Evolutionary conservation across 768 basidiomycete species (phyloP), one percentile per base, ranked within the genome.

Genomic region (Macrolepiota dolichaula): DNA sequence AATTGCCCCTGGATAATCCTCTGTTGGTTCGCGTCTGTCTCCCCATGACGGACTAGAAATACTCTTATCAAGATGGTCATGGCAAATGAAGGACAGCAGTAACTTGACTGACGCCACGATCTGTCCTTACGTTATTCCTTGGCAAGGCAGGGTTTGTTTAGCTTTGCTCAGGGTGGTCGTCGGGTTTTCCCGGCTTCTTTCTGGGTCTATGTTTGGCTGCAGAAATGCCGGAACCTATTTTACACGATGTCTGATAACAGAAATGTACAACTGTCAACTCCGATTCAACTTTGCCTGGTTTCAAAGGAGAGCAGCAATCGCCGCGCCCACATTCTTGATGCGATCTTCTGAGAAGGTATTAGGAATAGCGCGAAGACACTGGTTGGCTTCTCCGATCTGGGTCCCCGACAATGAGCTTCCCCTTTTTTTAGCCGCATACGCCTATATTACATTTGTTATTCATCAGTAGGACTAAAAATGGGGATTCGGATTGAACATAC

Each of bases 21-120:
- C 5, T 74, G 72, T 55, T 77, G 73, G 71, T 92, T 92, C 67
- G 81, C 85, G 44, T 85, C 79, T 25, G 91, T 93, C 76, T 93
- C 89, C 19, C 89, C 91, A 65, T 93, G 91, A 46, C 91, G 85
- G 52, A 91, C 80, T 63, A 91, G 73, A 69, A 87, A 89, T 50
- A 92, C 65, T 56, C 77, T 77, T 25, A 80, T 78, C 17, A 51
- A 37, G 42, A 52, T 63, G 47, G 49, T 61, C 61, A 49, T 64
- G 66, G 50, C 7, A 38, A 38, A 19, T 36, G 24, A 27, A 1
- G 38, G 3, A 29, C 10, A 27, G 15, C n/a, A 47, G 5, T 25
- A 38, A 27, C 22, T 9, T n/a, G 36, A 24, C 19, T 24, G 4
- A 13, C n/a, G 9, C 35, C 22, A 27, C n/a, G 9, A 15, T n/a